Percentiles rank a stretch among this genome's conserved stretches.
Evolutionary conservation across 495 filamentous ascomycete genomes (phyloP).

Genomic region (Aspergillus olivimuriae): DNA sequence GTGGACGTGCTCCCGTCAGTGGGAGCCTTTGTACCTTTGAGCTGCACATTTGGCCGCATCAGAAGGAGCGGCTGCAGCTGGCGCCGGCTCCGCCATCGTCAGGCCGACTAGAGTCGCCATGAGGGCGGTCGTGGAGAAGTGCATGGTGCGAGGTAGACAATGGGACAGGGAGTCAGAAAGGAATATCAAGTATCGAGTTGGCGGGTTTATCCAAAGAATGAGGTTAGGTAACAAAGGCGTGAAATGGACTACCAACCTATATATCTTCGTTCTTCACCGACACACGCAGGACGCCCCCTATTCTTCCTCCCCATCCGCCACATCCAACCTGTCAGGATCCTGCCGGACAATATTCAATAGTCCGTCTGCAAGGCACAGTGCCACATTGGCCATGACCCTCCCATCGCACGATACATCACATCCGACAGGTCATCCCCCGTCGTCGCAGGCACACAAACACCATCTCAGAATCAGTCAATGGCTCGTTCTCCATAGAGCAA

Average conservation of each 20-base stretch:
- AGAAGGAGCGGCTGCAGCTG: neutral
- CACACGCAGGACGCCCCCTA: neutral
- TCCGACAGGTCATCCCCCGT: neutral
- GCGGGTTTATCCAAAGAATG: too few species aligned
- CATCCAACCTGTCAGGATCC: neutral
- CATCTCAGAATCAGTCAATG: neutral
- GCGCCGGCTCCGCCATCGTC: neutral
- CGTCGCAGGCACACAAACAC: neutral
- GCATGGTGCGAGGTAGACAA: neutral
- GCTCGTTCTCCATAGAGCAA: conserved; percentile 6
- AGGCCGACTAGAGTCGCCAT: neutral
- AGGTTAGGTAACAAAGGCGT: neutral
- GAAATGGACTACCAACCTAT: too few species aligned
- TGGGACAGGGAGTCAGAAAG: neutral
- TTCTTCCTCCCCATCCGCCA: neutral
- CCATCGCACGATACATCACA: neutral
- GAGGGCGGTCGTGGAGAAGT: neutral
- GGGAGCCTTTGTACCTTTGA: neutral
- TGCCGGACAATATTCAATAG: neutral
- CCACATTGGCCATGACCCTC: neutral
- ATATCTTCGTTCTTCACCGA: too few species aligned
- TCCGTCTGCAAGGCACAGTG: neutral
- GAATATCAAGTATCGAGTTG: too few species aligned
- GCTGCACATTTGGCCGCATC: neutral
- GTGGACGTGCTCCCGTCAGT: too few species aligned